Conservation (phyloP, 139 green algal species). For the Chlorella sp. region DNA sequence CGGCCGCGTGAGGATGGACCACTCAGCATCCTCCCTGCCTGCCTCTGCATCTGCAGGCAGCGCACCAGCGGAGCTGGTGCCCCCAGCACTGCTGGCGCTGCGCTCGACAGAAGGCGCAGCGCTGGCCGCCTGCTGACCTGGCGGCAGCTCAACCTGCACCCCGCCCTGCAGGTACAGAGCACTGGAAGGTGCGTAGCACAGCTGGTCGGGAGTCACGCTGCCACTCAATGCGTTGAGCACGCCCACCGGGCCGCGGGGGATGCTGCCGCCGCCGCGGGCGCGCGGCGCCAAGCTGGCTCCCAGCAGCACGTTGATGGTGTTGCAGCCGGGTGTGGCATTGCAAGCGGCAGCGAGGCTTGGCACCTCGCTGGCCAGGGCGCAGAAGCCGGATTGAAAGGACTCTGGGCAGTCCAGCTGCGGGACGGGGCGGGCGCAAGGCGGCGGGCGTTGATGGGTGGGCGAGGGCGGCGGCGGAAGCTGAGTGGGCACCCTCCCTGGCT, state of each 20-base stretch:
- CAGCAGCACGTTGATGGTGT: background rate
- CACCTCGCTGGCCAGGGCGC: background rate
- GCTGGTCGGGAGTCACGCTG: background rate
- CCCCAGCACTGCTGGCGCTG: background rate
- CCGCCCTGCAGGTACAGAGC: background rate
- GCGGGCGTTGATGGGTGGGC: background rate
- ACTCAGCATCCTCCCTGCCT: background rate
- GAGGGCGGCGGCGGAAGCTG: too few relatives aligned
- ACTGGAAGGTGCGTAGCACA: background rate
- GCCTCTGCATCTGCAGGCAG: background rate
- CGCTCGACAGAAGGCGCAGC: background rate
- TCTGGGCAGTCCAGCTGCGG: background rate
- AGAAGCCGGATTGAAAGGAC: background rate
- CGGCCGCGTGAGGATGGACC: background rate
- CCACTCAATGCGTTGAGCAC: background rate
- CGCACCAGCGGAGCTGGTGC: background rate
- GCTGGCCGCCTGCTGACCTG: background rate
- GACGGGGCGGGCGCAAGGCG: background rate
- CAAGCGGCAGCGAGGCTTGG: background rate
- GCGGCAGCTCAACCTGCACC: too few relatives aligned
- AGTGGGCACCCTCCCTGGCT: too few relatives aligned
- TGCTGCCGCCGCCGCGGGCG: background rate
- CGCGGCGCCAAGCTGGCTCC: too few relatives aligned
- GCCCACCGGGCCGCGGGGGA: background rate
- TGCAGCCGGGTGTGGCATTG: background rate